A percentile compares a stretch with the other conserved stretches of the same genome.
phyloP scores from a whole-genome alignment of 768 basidiomycete species.

The Pisolithus albus region DNA sequence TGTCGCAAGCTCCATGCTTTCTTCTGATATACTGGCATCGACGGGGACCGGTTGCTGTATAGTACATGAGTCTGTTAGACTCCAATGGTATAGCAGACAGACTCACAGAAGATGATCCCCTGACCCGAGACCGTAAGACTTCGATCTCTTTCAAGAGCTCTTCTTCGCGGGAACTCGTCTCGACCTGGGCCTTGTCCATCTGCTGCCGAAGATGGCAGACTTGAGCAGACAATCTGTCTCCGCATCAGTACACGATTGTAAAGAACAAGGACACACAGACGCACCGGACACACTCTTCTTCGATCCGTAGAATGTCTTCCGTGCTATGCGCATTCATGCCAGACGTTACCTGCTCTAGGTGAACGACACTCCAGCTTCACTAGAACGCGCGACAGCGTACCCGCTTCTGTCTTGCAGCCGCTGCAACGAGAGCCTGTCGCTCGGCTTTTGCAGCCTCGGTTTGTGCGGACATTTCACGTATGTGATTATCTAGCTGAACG shows the following conservation, averaged over 20 bases:
- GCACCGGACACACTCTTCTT: slow-evolving; percentile 33
- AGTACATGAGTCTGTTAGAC: not conserved
- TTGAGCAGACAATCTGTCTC: slow-evolving; percentile 26
- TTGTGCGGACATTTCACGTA: slow-evolving; percentile 28
- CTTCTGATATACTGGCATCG: slow-evolving; percentile 31
- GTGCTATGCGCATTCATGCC: slow-evolving; percentile 13
- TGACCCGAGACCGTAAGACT: slow-evolving; percentile 6
- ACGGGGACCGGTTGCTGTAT: slow-evolving; percentile 15
- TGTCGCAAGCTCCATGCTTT: slow-evolving; percentile 48
- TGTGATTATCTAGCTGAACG: slow-evolving; percentile 31
- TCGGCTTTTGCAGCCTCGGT: slow-evolving; percentile 35
- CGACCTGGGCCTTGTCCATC: slow-evolving; percentile 18
- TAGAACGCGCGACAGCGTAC: slow-evolving; percentile 6
- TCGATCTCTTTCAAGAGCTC: slow-evolving; percentile 28
- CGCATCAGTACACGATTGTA: not conserved
- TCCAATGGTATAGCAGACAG: not conserved
- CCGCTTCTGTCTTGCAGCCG: slow-evolving; percentile 16
- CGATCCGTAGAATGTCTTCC: slow-evolving; percentile 21
- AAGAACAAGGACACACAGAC: not conserved
- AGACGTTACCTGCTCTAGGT: slow-evolving; percentile 10
- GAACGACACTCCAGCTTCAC: not conserved
- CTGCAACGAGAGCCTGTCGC: slow-evolving; percentile 24
- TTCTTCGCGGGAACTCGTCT: slow-evolving; percentile 27
- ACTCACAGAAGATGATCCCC: slow-evolving; percentile 1
- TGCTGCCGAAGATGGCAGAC: slow-evolving; percentile 24